Base-by-base conservation (phyloP, 2,329 filamentous ascomycete species). In the Pyricularia pennisetigena region DNA sequence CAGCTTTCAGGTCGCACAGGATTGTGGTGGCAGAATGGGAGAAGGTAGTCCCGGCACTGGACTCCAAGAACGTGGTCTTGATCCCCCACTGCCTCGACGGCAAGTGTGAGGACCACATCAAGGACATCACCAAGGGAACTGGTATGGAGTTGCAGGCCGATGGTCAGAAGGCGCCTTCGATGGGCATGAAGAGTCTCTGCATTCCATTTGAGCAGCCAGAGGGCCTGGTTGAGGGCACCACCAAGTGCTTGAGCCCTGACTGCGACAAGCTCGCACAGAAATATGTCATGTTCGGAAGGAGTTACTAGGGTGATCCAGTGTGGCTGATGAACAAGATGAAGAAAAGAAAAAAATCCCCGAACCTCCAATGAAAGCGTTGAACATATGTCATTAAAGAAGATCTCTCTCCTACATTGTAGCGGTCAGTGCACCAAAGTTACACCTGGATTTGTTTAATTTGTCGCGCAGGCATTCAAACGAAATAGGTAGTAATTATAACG, bases 221-320 rank as follows among this genome's bases (percentile, higher is more conserved):
- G 74, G 91, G 90, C 28, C 82, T 96, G 71, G 85, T 90, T 71
- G 82, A 87, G 72, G 94, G 92, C 66, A 90, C 92, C 81, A 97
- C 93, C 69, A 94, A 95, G 80, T 99, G 95, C 78, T 84, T 94
- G 74, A 97, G 92, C 84, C 94, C 94, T 61, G 90, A 94, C 75
- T 98, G 94, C 81, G 82, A 83, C 70, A 83, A 83, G 71, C 81
- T 88, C 66, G 94, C 94, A 23, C 88, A 94, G 83, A 86, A 90
- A 75, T 98, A 92, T 90, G 91, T 92, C 79, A 90, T 97, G 89
- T 98, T 97, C 79, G 94, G 94, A 75, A 85, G 90, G 81, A 90
- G 85, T 76, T 88, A 88, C 76, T 88, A 83, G 65, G 28, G 61
- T 35, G 29, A 61, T 14, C 20, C 5, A n/a, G 32, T 32, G 63